phyloP scores from a whole-genome alignment of 2,329 filamentous ascomycete species.

The Truncatella angustata region DNA sequence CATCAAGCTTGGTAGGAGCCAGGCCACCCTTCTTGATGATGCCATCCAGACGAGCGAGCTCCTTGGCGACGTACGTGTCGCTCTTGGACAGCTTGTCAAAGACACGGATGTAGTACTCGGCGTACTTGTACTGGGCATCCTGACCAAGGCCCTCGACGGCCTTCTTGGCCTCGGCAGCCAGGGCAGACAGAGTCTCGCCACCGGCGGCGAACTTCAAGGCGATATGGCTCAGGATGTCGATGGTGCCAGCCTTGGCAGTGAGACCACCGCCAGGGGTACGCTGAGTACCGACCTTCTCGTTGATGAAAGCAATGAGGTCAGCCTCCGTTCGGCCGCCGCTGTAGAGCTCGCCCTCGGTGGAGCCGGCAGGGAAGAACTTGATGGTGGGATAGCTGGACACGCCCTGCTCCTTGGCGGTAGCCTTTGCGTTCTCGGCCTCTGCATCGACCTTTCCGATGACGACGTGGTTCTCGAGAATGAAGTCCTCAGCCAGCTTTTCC shows the following conservation, averaged over 20 bases:
- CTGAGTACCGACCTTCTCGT: constrained; percentile 85
- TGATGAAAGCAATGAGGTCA: constrained; percentile 77
- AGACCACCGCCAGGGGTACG: constrained; percentile 79
- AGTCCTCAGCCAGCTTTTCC: constrained; percentile 84
- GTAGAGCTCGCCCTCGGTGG: constrained; percentile 70
- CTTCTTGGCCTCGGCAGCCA: constrained; percentile 70
- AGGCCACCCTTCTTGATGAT: constrained; percentile 85
- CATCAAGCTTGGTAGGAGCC: constrained; percentile 82
- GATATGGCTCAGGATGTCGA: constrained; percentile 73
- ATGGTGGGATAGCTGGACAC: constrained; percentile 92
- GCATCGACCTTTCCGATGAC: constrained; percentile 94
- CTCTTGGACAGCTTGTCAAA: constrained; percentile 81
- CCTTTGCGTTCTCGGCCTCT: constrained; percentile 80
- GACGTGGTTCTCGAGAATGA: constrained; percentile 72
- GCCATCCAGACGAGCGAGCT: constrained; percentile 75
- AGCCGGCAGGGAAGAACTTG: constrained; percentile 92
- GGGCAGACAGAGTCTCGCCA: constrained; percentile 59
- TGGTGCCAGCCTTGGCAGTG: constrained; percentile 75
- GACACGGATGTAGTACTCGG: constrained; percentile 91
- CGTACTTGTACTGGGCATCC: constrained; percentile 68
- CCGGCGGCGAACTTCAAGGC: constrained; percentile 68
- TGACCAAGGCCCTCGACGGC: constrained; percentile 65
- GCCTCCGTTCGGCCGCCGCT: constrained; percentile 72
- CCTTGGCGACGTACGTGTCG: constrained; percentile 79
- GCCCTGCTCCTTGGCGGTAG: constrained; percentile 70